A percentile compares a stretch with the other conserved stretches of the same genome.
phyloP scores from a whole-genome alignment of 345 rosid genomes.

The thale cress (Arabidopsis thaliana) region DNA sequence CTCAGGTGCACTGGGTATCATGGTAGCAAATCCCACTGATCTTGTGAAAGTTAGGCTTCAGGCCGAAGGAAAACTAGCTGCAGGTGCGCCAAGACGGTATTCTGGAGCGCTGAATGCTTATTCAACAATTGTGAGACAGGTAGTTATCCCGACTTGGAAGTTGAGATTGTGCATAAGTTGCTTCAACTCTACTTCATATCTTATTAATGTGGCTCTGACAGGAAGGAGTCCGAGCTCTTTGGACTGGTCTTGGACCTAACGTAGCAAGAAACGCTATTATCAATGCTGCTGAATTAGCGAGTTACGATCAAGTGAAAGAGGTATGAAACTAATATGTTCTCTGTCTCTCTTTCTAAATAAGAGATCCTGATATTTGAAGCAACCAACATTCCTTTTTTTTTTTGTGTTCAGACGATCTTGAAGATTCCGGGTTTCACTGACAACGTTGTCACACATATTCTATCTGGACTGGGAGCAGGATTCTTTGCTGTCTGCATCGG shows the following conservation, averaged over 20 bases:
- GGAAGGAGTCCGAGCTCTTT: slow-evolving; percentile 94
- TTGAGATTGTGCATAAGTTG: slow-evolving; percentile 17
- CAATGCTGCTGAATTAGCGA: slow-evolving; percentile 97
- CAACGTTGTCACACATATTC: slow-evolving; percentile 87
- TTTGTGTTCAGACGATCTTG: slow-evolving; percentile 72
- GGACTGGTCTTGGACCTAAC: slow-evolving; percentile 98
- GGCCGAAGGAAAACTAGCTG: slow-evolving; percentile 94
- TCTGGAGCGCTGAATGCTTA: slow-evolving; percentile 94
- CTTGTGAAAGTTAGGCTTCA: slow-evolving; percentile 99
- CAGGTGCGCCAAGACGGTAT: slow-evolving; percentile 96
- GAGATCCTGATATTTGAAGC: neutral
- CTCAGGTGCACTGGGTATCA: slow-evolving; percentile 87
- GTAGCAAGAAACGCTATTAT: slow-evolving; percentile 93
- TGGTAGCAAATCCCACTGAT: slow-evolving; percentile 95
- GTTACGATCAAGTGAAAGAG: slow-evolving; percentile 98
- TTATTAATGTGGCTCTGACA: slow-evolving; percentile 42
- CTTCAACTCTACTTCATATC: slow-evolving; percentile 13
- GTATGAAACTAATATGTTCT: slow-evolving; percentile 39
- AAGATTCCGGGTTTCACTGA: slow-evolving; percentile 97
- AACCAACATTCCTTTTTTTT: slow-evolving; percentile 9
- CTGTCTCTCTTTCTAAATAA: slow-evolving; percentile 12
- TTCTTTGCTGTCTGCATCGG: slow-evolving; percentile 98
- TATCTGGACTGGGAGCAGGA: slow-evolving; percentile 96
- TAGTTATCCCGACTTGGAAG: slow-evolving; percentile 41
- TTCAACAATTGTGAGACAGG: slow-evolving; percentile 93